These are phyloP conservation scores for Thielaviopsis cerberus DNA, from an alignment of 2,329 filamentous ascomycete genomes.

Conservation along the genomic window DNA sequence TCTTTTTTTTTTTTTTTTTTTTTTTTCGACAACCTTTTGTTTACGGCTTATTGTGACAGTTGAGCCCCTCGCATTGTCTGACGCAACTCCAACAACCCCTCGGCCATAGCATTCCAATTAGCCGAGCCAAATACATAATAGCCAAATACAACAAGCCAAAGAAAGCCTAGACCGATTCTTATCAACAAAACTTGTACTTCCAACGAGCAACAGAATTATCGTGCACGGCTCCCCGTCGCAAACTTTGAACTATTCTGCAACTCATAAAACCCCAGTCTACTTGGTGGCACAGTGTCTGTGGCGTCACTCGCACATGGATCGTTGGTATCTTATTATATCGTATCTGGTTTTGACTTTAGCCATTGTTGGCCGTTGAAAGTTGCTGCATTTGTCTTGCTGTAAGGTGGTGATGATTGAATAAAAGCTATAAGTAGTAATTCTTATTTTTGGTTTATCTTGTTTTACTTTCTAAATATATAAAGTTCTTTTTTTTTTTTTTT, in stretches of 20 bases:
- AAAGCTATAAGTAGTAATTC: neutral
- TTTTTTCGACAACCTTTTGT: too few species aligned
- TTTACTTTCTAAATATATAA: too few species aligned
- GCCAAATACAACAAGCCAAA: neutral
- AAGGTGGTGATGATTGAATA: too few species aligned
- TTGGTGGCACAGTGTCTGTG: slow-evolving; percentile 10
- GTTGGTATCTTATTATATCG: neutral
- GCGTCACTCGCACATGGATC: slow-evolving; percentile 3
- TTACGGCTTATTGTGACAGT: neutral
- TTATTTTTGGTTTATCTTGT: neutral
- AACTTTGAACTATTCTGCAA: neutral
- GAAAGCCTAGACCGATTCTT: neutral
- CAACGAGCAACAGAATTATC: neutral
- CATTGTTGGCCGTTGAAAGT: too few species aligned
- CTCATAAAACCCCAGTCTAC: slow-evolving; percentile 5
- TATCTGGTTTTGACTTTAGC: neutral
- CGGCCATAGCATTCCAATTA: neutral
- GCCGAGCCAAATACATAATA: neutral
- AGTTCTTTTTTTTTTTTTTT: neutral
- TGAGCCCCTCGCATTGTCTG: neutral
- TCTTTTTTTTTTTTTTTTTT: too few species aligned
- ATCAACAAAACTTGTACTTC: neutral
- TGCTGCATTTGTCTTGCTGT: neutral
- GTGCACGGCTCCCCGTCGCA: neutral
- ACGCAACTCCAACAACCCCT: neutral